A percentile compares a stretch with the other conserved stretches of the same genome.
Evolutionary conservation across 2,329 filamentous ascomycete genomes (phyloP).

Genomic region (Furcasterigmium sp.): DNA sequence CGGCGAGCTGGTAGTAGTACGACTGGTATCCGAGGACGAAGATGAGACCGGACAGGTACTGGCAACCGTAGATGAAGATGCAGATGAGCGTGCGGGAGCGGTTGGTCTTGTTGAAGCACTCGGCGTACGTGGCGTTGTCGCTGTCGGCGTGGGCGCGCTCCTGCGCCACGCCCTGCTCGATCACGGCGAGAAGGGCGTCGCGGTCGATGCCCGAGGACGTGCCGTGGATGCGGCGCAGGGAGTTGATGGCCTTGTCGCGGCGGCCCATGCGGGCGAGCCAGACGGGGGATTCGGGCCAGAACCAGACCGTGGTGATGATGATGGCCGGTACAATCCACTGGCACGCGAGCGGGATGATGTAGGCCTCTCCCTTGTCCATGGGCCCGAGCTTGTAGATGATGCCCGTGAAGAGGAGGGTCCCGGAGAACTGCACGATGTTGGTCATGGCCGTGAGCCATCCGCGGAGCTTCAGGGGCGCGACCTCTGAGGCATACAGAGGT

Average conservation of each 20-base stretch:
- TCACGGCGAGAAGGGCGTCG: not conserved
- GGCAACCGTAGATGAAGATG: not conserved
- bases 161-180: not conserved
- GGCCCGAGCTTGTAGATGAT: not conserved
- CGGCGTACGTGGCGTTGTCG: not conserved
- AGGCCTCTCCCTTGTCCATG: not conserved
- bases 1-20: not conserved
- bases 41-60: not conserved
- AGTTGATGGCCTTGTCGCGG: not conserved
- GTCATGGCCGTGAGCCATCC: not conserved
- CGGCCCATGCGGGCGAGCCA: not conserved
- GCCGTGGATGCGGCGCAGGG: not conserved
- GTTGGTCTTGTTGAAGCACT: not conserved
- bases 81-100: not conserved
- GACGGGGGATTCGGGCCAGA: slow-evolving; percentile 1
- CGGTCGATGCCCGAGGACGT: not conserved
- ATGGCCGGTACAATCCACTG: not conserved
- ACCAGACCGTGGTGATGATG: not conserved
- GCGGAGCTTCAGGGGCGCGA: not conserved
- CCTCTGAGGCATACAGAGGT: not conserved
- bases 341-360: not conserved
- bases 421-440: not conserved
- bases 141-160: not conserved
- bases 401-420: not conserved
- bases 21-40: not conserved